Evolutionary conservation across 2,329 filamentous ascomycete genomes (phyloP).

Genomic region (Polytolypa hystricis): DNA sequence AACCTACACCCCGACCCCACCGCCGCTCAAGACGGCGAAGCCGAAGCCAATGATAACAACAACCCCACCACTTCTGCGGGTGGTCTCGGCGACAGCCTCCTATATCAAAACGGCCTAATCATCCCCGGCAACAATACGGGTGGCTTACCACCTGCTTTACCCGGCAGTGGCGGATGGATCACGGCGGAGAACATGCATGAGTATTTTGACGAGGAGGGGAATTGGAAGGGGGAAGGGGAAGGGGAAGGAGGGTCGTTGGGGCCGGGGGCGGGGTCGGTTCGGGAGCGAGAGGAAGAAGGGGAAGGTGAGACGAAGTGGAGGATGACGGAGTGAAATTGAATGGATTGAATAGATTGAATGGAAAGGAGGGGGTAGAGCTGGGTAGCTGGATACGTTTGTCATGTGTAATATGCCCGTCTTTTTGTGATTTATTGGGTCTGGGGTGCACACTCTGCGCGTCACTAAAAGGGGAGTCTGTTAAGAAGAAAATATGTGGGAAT

Average conservation of each 20-base stretch:
- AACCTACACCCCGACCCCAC: slow-evolving; percentile 38
- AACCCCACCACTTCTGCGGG: slow-evolving; percentile 13
- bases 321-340: slow-evolving; percentile 39
- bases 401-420: not conserved
- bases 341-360: slow-evolving; percentile 6
- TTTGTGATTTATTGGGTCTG: not conserved
- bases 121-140: slow-evolving; percentile 24
- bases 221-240: slow-evolving; percentile 57
- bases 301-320: slow-evolving; percentile 42
- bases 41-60: slow-evolving; percentile 19
- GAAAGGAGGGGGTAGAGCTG: slow-evolving; percentile 12
- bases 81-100: slow-evolving; percentile 10
- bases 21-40: slow-evolving; percentile 25
- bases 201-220: slow-evolving; percentile 70
- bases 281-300: slow-evolving; percentile 28
- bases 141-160: slow-evolving; percentile 36
- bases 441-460: no score
- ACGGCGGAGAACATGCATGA: slow-evolving; percentile 84
- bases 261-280: slow-evolving; percentile 32
- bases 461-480: not conserved
- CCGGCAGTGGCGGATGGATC: slow-evolving; percentile 46
- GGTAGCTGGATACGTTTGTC: slow-evolving; percentile 12
- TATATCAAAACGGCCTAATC: slow-evolving; percentile 30
- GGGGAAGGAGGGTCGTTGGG: slow-evolving; percentile 40
- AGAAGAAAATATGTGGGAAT: slow-evolving; percentile 4